phyloP scores from a whole-genome alignment of 495 filamentous ascomycete genomes.

The Aspergillus nanangensis region DNA sequence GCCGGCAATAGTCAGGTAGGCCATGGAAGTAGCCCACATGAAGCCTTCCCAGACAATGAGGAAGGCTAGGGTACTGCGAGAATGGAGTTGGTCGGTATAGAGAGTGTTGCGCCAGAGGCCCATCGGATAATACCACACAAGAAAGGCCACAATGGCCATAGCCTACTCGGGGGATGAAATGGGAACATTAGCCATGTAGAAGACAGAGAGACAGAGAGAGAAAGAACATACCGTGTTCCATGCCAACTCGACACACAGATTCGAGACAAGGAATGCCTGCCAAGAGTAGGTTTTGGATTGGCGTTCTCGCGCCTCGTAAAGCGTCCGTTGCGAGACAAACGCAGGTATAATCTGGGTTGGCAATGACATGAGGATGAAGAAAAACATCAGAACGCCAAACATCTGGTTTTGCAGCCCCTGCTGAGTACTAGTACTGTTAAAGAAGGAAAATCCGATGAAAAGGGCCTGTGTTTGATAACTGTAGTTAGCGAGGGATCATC shows the following conservation, averaged over 20 bases:
- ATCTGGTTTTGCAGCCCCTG: slow-evolving; percentile 83
- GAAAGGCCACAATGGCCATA: slow-evolving; percentile 51
- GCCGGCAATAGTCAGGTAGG: slow-evolving; percentile 50
- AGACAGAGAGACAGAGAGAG: not conserved
- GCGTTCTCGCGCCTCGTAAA: slow-evolving; percentile 77
- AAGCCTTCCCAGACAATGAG: slow-evolving; percentile 45
- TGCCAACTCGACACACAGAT: slow-evolving; percentile 58
- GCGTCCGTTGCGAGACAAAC: slow-evolving; percentile 55
- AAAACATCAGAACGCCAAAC: slow-evolving; percentile 76
- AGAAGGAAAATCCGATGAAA: slow-evolving; percentile 86
- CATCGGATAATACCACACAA: slow-evolving; percentile 56
- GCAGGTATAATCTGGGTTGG: slow-evolving; percentile 69
- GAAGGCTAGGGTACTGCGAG: slow-evolving; percentile 46
- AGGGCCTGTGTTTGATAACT: slow-evolving; percentile 39
- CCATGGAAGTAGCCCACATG: slow-evolving; percentile 46
- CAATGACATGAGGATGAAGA: slow-evolving; percentile 67
- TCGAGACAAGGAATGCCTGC: slow-evolving; percentile 64
- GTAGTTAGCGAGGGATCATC: not conserved
- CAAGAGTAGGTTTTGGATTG: slow-evolving; percentile 73
- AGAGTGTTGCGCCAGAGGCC: slow-evolving; percentile 48
- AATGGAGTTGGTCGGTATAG: slow-evolving; percentile 28
- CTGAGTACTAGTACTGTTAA: slow-evolving; percentile 46
- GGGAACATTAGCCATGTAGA: not conserved
- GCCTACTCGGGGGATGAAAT: slow-evolving; percentile 38
- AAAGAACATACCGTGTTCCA: slow-evolving; percentile 41